Evolutionary conservation across 148 eudicot genomes (phyloP), one percentile per base, ranked within the genome.

Genomic region (Gaultheria prostrata): DNA sequence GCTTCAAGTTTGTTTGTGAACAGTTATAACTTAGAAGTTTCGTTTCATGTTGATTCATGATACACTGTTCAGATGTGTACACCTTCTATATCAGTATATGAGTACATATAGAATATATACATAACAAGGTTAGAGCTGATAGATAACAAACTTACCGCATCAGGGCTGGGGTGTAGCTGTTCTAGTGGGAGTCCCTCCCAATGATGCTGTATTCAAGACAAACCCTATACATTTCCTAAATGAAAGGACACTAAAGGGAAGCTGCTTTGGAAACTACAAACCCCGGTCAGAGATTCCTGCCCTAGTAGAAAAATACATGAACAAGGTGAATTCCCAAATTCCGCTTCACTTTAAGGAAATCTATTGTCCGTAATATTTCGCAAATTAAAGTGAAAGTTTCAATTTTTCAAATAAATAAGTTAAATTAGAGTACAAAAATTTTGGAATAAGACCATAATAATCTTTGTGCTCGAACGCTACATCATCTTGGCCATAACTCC

Each of bases 141-240:
- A 57, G 21, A 57, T 5, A 18, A 54, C 63, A 2, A 57, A 57
- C 9, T 57, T 72, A 2, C 11, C 48, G 6, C 35, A 32, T 6
- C 81, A 95, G 98, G 98, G 98, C 12, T 95, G 98, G 98, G 98
- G 98, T 43, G 98, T 92, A 2, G 95, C 95, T 51, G 98, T 93
- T 76, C 93, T 93, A 1, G 92, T 89, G 65, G 96, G 95, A 15
- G 94, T 94, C 26, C 98, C 98, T 0, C 86, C 86, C 90, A 94
- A 90, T 80, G 98, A 95, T 70, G 92, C 90, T 6, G 89, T 87
- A 17, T 94, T 94, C 89, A 94, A 88, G 84, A 95, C 98, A 21
- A 87, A 88, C 65, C 98, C 98, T 0, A 77, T 95, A 8, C 93
- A 95, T 72, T 39, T 93, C 30, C 82, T 93, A 78, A 93, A 91